Evolutionary conservation across 2,329 filamentous ascomycete genomes (phyloP).

Genomic region (Aspergillus texensis): DNA sequence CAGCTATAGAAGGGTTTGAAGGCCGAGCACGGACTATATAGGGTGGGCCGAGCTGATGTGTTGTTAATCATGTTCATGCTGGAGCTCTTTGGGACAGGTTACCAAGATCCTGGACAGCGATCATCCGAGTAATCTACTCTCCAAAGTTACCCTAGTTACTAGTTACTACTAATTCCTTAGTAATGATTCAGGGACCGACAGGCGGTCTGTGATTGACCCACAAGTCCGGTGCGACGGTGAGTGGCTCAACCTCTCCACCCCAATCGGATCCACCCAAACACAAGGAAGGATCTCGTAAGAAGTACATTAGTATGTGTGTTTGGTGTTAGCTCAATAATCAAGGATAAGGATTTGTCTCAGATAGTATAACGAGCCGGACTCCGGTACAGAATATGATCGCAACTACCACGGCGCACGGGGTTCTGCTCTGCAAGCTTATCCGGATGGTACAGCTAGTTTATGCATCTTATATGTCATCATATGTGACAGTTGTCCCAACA

Average conservation of each 20-base stretch:
- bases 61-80: constrained; percentile 13
- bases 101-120: constrained; percentile 12
- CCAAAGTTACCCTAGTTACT: not conserved
- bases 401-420: not conserved
- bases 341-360: not conserved
- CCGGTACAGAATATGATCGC: not conserved
- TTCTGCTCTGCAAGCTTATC: not conserved
- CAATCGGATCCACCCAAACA: no score
- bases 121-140: constrained; percentile 10
- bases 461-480: constrained; percentile 2
- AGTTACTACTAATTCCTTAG: not conserved
- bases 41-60: constrained; percentile 11
- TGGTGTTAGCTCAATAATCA: not conserved
- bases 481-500: not conserved
- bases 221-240: not conserved
- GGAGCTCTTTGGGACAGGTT: not conserved
- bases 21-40: constrained; percentile 10
- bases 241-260: not conserved
- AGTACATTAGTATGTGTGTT: not conserved
- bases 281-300: not conserved
- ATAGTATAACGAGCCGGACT: not conserved
- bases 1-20: not conserved
- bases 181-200: not conserved
- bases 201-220: constrained; percentile 13
- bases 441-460: not conserved